A percentile compares a stretch with the other conserved stretches of the same genome.
Evolutionary conservation across 345 rosid species (phyloP).

Genomic region (Eutrema heterophyllum): DNA sequence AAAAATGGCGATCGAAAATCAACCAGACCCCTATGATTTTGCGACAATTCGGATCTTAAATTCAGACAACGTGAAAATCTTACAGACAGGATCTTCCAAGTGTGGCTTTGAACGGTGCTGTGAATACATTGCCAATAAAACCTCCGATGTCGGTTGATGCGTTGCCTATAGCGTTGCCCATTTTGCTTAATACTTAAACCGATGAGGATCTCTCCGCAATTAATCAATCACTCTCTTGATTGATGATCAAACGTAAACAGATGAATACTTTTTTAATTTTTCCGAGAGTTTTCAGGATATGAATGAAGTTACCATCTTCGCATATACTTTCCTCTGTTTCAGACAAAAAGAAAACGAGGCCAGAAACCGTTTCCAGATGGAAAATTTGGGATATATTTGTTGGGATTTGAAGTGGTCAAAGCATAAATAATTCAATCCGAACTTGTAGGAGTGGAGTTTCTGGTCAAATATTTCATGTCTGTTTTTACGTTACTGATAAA

Average conservation of each 20-base stretch:
- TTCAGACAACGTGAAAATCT: conserved; percentile 13
- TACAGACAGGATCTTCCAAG: conserved; percentile 53
- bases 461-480: too few species aligned
- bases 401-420: too few species aligned
- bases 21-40: background rate
- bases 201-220: background rate
- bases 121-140: conserved; percentile 45
- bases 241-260: background rate
- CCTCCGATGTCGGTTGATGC: conserved; percentile 51
- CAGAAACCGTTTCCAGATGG: conserved; percentile 3
- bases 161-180: conserved; percentile 54
- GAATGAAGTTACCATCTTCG: background rate
- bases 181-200: background rate
- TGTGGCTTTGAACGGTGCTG: conserved; percentile 60
- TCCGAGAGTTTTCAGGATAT: background rate
- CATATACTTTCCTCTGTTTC: background rate
- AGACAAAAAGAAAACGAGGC: background rate
- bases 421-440: too few species aligned
- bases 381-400: background rate
- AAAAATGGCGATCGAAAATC: background rate
- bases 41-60: background rate
- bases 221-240: conserved; percentile 1
- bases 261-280: background rate
- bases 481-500: too few species aligned
- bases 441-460: too few species aligned